Evolutionary conservation across 768 basidiomycete genomes (phyloP).

Genomic region (Macrolepiota albuminosa): DNA sequence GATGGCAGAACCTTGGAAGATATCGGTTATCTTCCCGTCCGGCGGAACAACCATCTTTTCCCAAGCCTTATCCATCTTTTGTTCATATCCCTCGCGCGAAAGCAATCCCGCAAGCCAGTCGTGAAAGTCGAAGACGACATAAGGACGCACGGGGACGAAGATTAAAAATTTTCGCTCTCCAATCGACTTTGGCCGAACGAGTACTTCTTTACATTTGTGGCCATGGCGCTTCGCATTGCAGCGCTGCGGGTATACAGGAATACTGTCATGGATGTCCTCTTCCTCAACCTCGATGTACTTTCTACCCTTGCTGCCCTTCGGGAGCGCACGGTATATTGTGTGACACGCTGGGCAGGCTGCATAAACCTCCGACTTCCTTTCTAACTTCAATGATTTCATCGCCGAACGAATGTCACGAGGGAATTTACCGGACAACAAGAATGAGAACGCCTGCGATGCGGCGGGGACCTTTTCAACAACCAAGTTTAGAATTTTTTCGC

Average conservation of each 20-base stretch:
- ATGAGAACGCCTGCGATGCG: not conserved
- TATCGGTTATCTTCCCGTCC: not conserved
- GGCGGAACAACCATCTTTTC: not conserved
- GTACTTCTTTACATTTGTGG: conserved; percentile 2
- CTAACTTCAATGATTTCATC: not conserved
- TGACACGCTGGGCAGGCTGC: not conserved
- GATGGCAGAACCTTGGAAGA: not conserved
- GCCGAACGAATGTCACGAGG: not conserved
- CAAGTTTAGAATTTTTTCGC: not conserved
- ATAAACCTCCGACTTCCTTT: not conserved
- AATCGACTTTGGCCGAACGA: conserved; percentile 4
- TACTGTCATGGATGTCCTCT: not conserved
- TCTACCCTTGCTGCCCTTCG: not conserved
- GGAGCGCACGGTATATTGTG: not conserved
- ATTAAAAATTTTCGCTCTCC: not conserved
- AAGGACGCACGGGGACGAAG: conserved; percentile 18
- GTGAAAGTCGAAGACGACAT: conserved; percentile 19
- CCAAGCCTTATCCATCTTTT: conserved; percentile 15
- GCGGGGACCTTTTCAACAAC: not conserved
- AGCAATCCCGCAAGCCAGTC: conserved; percentile 17
- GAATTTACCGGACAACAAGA: not conserved
- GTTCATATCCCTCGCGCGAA: conserved; percentile 16
- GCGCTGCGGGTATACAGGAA: conserved; percentile 3
- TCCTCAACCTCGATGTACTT: not conserved
- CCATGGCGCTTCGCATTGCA: conserved; percentile 12